phyloP scores from a whole-genome alignment of 2,329 filamentous ascomycete genomes.

The Diaporthe batatas region DNA sequence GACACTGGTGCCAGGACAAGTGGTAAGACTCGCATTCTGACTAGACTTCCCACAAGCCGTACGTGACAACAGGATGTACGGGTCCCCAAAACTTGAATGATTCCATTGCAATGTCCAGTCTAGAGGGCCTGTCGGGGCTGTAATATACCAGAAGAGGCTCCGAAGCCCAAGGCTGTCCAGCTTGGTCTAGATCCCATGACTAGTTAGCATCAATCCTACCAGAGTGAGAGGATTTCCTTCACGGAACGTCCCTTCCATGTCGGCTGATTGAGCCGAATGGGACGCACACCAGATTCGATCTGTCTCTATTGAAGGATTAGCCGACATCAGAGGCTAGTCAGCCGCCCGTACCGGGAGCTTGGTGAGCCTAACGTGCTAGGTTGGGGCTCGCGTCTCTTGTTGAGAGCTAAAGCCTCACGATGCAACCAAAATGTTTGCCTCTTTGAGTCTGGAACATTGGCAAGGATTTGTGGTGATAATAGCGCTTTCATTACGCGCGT shows the following conservation, averaged over 20 bases:
- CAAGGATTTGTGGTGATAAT: not conserved
- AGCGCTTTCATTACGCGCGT: not conserved
- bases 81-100: not conserved
- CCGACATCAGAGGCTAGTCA: not conserved
- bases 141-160: not conserved
- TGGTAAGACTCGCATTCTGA: not conserved
- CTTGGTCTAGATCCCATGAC: not conserved
- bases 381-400: slow-evolving; percentile 6
- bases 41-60: not conserved
- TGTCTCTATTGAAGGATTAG: not conserved
- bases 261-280: slow-evolving; percentile 20
- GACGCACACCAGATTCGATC: not conserved
- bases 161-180: not conserved
- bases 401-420: slow-evolving; percentile 9
- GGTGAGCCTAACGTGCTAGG: slow-evolving; percentile 3
- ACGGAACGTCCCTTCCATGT: slow-evolving; percentile 10
- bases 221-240: too few relatives aligned
- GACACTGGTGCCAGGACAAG: not conserved
- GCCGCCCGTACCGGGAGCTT: slow-evolving; percentile 13
- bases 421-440: not conserved
- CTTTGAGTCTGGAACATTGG: not conserved
- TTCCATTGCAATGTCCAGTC: not conserved
- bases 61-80: too few relatives aligned
- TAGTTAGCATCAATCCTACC: too few relatives aligned
- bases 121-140: too few relatives aligned